Evolutionary conservation across 352 stramenopile species (phyloP), one percentile per base, ranked within the genome.

Genomic region (Aphanomyces euteiches): DNA sequence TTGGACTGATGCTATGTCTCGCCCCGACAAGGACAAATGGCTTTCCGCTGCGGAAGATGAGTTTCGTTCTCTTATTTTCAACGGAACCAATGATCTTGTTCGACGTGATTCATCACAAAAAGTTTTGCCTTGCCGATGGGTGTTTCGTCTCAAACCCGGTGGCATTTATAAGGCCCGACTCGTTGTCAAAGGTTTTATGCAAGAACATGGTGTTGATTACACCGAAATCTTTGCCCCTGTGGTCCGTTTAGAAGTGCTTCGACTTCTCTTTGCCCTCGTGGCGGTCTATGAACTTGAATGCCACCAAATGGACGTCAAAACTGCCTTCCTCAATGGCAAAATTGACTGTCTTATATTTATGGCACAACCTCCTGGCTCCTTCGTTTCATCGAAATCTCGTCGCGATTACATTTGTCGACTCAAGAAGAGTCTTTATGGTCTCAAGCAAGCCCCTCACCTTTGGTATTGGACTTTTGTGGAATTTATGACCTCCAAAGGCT

Each of bases 241-340:
- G 13, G 45, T 53, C 1, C 45, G 45, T n/a, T 19, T 53, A 15
- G 45, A 53, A 53, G 45, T 53, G n/a, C 45, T 53, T n/a, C 45
- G 45, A 53, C n/a, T 53, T 53, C 45, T 53, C 45, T 53, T 53
- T 2, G 2, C 45, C 45, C 45, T 53, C 2, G 45, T 53, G 13
- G 45, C 45, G 45, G n/a, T 53, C 13, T 53, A 53, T 53, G n/a
- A 53, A 1, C n/a, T 53, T 15, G 45, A 53, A 53, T 53, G 45
- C 45, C 2, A 53, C 45, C 45, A 53, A 53, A 53, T 53, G 45
- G 45, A 53, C 45, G 45, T 53, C 13, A 53, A 53, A 53, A 53
- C n/a, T n/a, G 45, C 45, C 2, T 53, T 53, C 2, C n/a, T 53
- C 13, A 53, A 53, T 53, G 45, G 45, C 45, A 53, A 15, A 15